Base-by-base conservation (phyloP, 139 green algal species). In the Chlorella sp. region DNA sequence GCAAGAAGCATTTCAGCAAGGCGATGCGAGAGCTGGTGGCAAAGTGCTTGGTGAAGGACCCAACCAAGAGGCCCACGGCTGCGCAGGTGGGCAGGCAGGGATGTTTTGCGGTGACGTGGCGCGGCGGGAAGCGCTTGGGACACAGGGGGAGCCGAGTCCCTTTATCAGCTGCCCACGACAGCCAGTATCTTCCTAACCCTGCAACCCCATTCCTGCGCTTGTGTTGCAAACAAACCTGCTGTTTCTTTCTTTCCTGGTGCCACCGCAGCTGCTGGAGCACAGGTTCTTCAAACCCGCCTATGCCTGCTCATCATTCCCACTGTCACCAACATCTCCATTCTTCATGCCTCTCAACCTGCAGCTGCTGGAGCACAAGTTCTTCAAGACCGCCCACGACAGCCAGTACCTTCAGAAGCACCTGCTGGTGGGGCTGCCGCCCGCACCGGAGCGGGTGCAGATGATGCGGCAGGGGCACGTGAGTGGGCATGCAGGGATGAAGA, bases 301-400 rank as follows among this genome's bases (percentile, higher is more conserved):
- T 39, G 96, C 97, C 78, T 73, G 91, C 19, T 34, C 71, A 9
- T 71, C 64, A 14, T 14, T 28, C 64, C 21, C 21, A 26, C 64
- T 32, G 64, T 14, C 64, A 71, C 64, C 64, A 71, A 71, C 22
- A 28, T 2, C 22, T 71, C 64, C 22, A 32, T 28, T 71, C 2
- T 24, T 14, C 18, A 14, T 14, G 60, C 60, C 60, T 14, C 60
- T 68, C 60, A 68, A 18, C 18, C 60, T 68, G 61, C 96, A 99
- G 89, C 95, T 99, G 86, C 94, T 99, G 81, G 97, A 99, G 87
- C 96, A 99, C 93, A 98, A 97, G 92, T 99, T 99, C 91, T 99
- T 99, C 94, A 99, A 99, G 93, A 94, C 92, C 11, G 94, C 95
- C 3, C 94, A 96, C 42, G 96, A 97, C 78, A 77, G 91, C 19